Evolutionary conservation across 2,329 filamentous ascomycete species (phyloP).

Genomic region (Pseudodiploospora longispora): DNA sequence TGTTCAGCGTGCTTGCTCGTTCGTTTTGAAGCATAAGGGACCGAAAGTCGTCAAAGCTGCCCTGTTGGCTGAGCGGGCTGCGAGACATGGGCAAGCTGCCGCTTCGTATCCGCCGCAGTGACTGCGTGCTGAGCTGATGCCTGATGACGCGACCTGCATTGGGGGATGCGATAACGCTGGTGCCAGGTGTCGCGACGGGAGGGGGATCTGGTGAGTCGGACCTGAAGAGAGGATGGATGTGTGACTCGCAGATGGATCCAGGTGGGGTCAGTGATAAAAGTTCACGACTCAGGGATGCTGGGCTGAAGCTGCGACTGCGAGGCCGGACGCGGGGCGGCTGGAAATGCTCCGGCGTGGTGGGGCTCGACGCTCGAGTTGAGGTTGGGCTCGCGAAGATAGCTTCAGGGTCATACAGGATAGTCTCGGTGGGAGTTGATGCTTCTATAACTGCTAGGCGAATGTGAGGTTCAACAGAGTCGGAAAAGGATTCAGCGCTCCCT

Average conservation of each 20-base stretch:
- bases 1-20: conserved; percentile 12
- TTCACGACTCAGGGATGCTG: conserved; percentile 24
- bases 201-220: conserved; percentile 63
- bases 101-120: conserved; percentile 46
- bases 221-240: conserved; percentile 73
- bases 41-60: conserved; percentile 41
- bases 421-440: conserved; percentile 34
- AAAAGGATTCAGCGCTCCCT: conserved; percentile 48
- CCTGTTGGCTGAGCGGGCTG: conserved; percentile 40
- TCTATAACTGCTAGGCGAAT: conserved; percentile 50
- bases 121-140: conserved; percentile 42
- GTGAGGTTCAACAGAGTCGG: conserved; percentile 60
- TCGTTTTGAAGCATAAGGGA: conserved; percentile 13
- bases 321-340: conserved; percentile 36
- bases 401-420: conserved; percentile 51
- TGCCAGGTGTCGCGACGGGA: conserved; percentile 58
- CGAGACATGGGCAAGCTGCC: conserved; percentile 41
- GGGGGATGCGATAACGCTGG: conserved; percentile 62
- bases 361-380: conserved; percentile 57
- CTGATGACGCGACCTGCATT: conserved; percentile 57
- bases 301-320: conserved; percentile 46
- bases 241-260: conserved; percentile 44
- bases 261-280: conserved; percentile 12
- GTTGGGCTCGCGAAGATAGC: conserved; percentile 62
- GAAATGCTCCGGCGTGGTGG: conserved; percentile 51